phyloP scores from a whole-genome alignment of 257 asterid genomes.

The Ophiorrhiza pumila region DNA sequence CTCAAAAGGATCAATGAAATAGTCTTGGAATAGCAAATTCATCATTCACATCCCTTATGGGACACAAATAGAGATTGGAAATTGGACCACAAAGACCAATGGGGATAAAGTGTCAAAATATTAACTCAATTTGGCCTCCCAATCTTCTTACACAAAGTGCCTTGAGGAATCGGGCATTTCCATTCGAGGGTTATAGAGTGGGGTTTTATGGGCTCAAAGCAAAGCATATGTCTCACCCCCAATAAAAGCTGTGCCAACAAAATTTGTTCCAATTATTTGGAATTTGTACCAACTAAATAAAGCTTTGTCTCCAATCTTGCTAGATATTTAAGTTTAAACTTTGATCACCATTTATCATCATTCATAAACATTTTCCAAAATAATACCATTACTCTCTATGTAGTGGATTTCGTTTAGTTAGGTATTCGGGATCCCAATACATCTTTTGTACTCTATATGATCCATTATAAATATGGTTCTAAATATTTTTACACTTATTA shows the following conservation, averaged over 20 bases:
- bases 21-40: slow-evolving; percentile 51
- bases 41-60: slow-evolving; percentile 36
- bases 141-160: slow-evolving; percentile 18
- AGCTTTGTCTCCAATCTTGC: slow-evolving; percentile 16
- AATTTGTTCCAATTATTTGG: slow-evolving; percentile 27
- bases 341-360: background rate
- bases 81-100: slow-evolving; percentile 34
- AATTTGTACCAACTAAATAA: slow-evolving; percentile 22
- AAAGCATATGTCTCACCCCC: slow-evolving; percentile 35
- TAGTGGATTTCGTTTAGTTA: background rate
- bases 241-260: slow-evolving; percentile 25
- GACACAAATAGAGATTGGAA: slow-evolving; percentile 24
- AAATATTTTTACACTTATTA: no score
- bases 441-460: no score
- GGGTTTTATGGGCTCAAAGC: slow-evolving; percentile 63
- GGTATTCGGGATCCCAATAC: no score
- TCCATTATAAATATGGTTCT: no score
- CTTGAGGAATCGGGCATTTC: slow-evolving; percentile 33
- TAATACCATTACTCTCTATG: slow-evolving; percentile 4
- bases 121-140: slow-evolving; percentile 12
- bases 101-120: slow-evolving; percentile 24
- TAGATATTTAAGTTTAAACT: background rate
- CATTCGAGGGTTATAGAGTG: slow-evolving; percentile 21
- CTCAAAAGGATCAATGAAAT: slow-evolving; percentile 34
- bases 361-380: background rate